These are phyloP conservation scores for Aureobasidium lini DNA, from an alignment of 2,329 filamentous ascomycete species.

Conservation along the genomic window DNA sequence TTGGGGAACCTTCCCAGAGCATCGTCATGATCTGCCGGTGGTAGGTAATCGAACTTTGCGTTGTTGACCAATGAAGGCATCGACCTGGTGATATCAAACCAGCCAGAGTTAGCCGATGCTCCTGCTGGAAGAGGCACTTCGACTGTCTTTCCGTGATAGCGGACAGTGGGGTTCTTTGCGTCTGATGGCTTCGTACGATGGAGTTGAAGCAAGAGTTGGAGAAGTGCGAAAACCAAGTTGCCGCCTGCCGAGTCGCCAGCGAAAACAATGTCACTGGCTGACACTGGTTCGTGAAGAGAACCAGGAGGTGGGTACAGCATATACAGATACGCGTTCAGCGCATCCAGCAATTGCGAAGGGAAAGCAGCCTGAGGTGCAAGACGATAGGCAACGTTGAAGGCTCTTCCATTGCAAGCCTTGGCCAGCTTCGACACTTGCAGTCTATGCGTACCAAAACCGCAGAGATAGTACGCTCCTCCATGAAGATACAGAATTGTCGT, in stretches of 20 bases:
- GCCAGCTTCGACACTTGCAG: slow-evolving; percentile 53
- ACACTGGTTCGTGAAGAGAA: slow-evolving; percentile 58
- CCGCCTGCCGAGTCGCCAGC: slow-evolving; percentile 71
- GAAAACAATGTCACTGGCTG: slow-evolving; percentile 60
- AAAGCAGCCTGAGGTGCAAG: slow-evolving; percentile 69
- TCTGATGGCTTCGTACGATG: slow-evolving; percentile 32
- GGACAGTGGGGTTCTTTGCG: slow-evolving; percentile 41
- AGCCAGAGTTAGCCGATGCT: slow-evolving; percentile 56
- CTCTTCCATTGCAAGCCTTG: slow-evolving; percentile 57
- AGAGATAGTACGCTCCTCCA: slow-evolving; percentile 65
- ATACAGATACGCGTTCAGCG: slow-evolving; percentile 62
- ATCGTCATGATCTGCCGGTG: slow-evolving; percentile 33
- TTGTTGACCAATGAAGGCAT: slow-evolving; percentile 50
- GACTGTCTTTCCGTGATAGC: slow-evolving; percentile 54
- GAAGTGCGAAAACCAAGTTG: slow-evolving; percentile 58
- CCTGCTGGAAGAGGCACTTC: slow-evolving; percentile 60
- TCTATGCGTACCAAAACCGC: slow-evolving; percentile 63
- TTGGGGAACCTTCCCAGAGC: slow-evolving; percentile 32
- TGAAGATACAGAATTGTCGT: slow-evolving; percentile 67
- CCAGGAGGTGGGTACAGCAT: slow-evolving; percentile 64
- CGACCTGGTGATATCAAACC: slow-evolving; percentile 62
- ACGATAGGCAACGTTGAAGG: slow-evolving; percentile 66
- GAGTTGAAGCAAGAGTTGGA: slow-evolving; percentile 63
- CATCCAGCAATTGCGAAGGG: slow-evolving; percentile 66
- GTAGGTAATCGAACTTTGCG: slow-evolving; percentile 56